phyloP scores from a whole-genome alignment of 2,329 filamentous ascomycete genomes.

The Neofusicoccum cordaticola region DNA sequence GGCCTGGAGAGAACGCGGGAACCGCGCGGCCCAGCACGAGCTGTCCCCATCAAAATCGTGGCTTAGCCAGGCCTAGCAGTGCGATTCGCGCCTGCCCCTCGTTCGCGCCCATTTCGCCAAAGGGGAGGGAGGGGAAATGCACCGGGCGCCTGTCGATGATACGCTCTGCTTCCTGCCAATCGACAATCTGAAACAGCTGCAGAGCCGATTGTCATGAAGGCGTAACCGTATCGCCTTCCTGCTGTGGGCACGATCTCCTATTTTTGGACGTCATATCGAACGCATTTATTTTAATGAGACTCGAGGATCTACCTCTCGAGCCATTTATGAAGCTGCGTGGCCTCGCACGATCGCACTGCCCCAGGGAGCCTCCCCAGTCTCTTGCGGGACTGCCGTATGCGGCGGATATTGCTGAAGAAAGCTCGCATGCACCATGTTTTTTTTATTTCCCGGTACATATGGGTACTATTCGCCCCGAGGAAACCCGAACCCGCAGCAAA shows the following conservation, averaged over 20 bases:
- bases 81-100: constrained; percentile 11
- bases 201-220: background rate
- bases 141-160: constrained; percentile 5
- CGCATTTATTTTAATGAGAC: constrained; percentile 7
- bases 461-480: constrained; percentile 18
- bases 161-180: constrained; percentile 6
- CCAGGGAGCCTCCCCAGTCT: background rate
- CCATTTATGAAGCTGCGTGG: constrained; percentile 10
- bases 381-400: background rate
- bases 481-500: constrained; percentile 20
- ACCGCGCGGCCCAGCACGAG: constrained; percentile 15
- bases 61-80: background rate
- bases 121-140: background rate
- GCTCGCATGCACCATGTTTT: constrained; percentile 18
- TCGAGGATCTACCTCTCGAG: constrained; percentile 5
- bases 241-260: constrained; percentile 9
- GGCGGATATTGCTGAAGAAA: constrained; percentile 11
- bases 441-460: constrained; percentile 19
- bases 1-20: constrained; percentile 9
- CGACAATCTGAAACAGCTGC: constrained; percentile 15
- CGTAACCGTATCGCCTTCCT: background rate
- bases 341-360: background rate
- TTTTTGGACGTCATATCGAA: constrained; percentile 17
- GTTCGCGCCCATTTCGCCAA: constrained; percentile 10
- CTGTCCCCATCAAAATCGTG: constrained; percentile 15